Percentiles rank a stretch among this genome's conserved stretches.
Evolutionary conservation across 2,329 filamentous ascomycete genomes (phyloP).

Genomic region (Sporothrix inflata): DNA sequence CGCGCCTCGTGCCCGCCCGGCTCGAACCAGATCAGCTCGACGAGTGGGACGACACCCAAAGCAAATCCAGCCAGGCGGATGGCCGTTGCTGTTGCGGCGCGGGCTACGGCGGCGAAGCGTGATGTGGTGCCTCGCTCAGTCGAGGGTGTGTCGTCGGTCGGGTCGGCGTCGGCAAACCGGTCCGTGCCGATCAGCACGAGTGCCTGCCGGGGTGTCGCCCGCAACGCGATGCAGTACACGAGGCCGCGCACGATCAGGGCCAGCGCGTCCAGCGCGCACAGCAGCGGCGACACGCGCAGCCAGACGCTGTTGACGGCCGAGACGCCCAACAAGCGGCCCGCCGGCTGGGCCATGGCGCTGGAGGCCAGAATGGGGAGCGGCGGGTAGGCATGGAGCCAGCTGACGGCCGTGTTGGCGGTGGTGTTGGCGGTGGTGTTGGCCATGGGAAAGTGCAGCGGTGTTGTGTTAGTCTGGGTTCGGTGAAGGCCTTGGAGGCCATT

Average conservation of each 20-base stretch:
- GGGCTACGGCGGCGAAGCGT: neutral
- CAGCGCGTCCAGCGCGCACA: constrained; percentile 26
- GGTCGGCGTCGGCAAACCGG: neutral
- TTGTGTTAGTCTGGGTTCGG: too few relatives aligned
- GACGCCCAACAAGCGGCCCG: constrained; percentile 19
- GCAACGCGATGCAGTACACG: constrained; percentile 20
- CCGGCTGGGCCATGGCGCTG: constrained; percentile 27
- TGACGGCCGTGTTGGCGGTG: neutral
- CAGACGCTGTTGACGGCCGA: constrained; percentile 6
- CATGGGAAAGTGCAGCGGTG: too few relatives aligned
- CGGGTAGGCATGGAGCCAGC: constrained; percentile 26
- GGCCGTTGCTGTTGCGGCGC: neutral
- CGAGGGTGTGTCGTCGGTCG: neutral
- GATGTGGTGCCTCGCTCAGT: constrained; percentile 9
- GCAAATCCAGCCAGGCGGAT: constrained; percentile 15
- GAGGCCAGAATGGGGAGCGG: constrained; percentile 23
- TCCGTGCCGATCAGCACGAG: constrained; percentile 8
- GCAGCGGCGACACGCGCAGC: constrained; percentile 28
- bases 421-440: neutral
- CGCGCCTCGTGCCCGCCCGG: constrained; percentile 18
- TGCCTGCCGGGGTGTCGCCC: constrained; percentile 5
- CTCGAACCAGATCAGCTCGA: constrained; percentile 3
- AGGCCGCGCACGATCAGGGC: constrained; percentile 5
- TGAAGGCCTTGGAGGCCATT: too few relatives aligned
- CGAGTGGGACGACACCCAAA: neutral